phyloP scores from a whole-genome alignment of 1,139 yeast species.

The Hyphopichia khmerensis region DNA sequence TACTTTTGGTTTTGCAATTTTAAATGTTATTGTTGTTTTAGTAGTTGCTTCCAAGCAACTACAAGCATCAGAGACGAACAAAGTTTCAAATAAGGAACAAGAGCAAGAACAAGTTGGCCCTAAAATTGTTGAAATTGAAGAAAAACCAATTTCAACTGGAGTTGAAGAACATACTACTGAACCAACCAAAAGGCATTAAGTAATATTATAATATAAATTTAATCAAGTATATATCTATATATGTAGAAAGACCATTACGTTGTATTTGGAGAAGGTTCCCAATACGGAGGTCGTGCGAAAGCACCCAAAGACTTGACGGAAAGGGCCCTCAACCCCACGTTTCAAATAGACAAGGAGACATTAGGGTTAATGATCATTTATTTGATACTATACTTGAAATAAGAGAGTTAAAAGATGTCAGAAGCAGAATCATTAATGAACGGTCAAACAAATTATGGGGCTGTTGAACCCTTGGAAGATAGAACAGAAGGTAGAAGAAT shows the following conservation, averaged over 20 bases:
- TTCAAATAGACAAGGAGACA: not conserved
- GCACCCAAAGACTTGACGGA: not conserved
- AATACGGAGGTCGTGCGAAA: not conserved
- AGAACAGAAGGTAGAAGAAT: too few relatives aligned
- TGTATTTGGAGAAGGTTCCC: too few relatives aligned
- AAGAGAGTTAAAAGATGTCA: not conserved
- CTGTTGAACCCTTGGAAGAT: not conserved
- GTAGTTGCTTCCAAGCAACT: not conserved
- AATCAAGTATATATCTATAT: too few relatives aligned
- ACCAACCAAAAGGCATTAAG: slow-evolving; percentile 18
- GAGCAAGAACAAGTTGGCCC: not conserved
- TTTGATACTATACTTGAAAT: too few relatives aligned
- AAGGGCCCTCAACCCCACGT: not conserved
- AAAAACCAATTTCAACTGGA: slow-evolving; percentile 11
- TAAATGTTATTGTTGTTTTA: slow-evolving; percentile 32
- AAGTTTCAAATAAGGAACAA: not conserved
- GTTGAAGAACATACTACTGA: slow-evolving; percentile 24
- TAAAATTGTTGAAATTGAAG: slow-evolving; percentile 1
- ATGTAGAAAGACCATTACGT: too few relatives aligned
- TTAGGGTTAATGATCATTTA: not conserved
- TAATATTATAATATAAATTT: not conserved
- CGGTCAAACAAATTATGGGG: not conserved
- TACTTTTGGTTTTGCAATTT: slow-evolving; percentile 41
- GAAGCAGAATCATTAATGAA: not conserved
- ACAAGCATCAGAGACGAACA: not conserved